These are phyloP conservation scores for Onygena corvina DNA, from an alignment of 2,329 filamentous ascomycete species.

Conservation along the genomic window DNA sequence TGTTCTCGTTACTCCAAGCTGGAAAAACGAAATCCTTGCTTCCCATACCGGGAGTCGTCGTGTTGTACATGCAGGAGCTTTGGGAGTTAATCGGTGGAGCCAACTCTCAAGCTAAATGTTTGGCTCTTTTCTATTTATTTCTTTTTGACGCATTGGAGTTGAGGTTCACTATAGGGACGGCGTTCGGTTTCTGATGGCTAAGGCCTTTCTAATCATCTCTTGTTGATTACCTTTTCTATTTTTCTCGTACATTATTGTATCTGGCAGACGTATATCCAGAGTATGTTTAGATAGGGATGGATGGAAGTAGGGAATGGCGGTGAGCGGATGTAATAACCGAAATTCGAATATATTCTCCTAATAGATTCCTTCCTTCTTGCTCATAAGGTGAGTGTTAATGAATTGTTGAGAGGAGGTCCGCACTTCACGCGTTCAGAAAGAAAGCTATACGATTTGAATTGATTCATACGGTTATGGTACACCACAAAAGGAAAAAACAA, in stretches of 20 bases:
- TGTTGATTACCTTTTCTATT: neutral
- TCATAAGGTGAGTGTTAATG: too few species aligned
- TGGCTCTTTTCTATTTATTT: neutral
- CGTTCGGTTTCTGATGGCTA: neutral
- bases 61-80: neutral
- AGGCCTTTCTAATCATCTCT: neutral
- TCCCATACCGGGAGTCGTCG: neutral
- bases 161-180: neutral
- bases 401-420: too few species aligned
- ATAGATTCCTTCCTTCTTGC: neutral
- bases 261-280: neutral
- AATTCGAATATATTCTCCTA: neutral
- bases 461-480: too few species aligned
- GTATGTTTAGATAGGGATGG: constrained; percentile 4
- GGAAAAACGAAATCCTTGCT: neutral
- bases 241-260: neutral
- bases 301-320: too few species aligned
- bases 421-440: too few species aligned
- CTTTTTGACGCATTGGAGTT: constrained; percentile 1
- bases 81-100: neutral
- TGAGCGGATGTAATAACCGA: constrained; percentile 1
- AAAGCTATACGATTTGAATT: too few species aligned
- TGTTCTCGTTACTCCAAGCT: neutral
- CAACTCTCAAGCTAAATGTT: neutral
- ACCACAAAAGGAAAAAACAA: too few species aligned